A percentile compares a stretch with the other conserved stretches of the same genome.
Conservation (phyloP, 495 filamentous ascomycete genomes). For the Aspergillus conjunctus region DNA sequence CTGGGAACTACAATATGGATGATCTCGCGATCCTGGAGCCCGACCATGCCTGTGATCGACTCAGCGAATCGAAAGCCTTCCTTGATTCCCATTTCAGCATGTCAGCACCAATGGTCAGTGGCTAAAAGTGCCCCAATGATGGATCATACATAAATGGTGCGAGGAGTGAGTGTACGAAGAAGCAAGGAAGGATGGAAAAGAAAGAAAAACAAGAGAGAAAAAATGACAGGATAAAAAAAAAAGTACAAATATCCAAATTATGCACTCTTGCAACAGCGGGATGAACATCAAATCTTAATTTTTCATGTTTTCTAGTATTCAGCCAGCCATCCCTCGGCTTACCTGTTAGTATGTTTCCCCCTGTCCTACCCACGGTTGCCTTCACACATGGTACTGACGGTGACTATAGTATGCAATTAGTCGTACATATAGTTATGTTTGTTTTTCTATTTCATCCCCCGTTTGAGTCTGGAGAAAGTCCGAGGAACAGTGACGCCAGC, state of each 20-base stretch:
- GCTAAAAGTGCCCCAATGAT: neutral
- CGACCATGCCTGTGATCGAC: slow-evolving; percentile 17
- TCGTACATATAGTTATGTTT: neutral
- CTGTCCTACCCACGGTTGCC: neutral
- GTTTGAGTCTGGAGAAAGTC: neutral
- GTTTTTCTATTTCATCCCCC: neutral
- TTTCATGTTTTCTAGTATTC: too few species aligned
- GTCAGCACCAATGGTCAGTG: slow-evolving; percentile 7
- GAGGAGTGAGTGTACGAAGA: neutral
- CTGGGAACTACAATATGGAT: slow-evolving; percentile 21
- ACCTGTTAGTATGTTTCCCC: too few species aligned
- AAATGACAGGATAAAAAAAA: neutral
- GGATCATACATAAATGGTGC: neutral
- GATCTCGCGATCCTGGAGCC: slow-evolving; percentile 19
- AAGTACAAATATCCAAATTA: neutral
- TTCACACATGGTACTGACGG: too few species aligned
- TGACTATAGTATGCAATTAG: too few species aligned
- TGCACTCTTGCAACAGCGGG: too few species aligned
- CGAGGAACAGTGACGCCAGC: neutral
- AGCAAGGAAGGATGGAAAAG: neutral
- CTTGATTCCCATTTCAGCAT: slow-evolving; percentile 6
- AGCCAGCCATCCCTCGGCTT: too few species aligned
- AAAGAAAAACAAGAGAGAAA: neutral
- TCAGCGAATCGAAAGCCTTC: slow-evolving; percentile 16
- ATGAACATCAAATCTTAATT: too few species aligned